Evolutionary conservation across 2,329 filamentous ascomycete genomes (phyloP).

Genomic region (Fusarium incarnatum): DNA sequence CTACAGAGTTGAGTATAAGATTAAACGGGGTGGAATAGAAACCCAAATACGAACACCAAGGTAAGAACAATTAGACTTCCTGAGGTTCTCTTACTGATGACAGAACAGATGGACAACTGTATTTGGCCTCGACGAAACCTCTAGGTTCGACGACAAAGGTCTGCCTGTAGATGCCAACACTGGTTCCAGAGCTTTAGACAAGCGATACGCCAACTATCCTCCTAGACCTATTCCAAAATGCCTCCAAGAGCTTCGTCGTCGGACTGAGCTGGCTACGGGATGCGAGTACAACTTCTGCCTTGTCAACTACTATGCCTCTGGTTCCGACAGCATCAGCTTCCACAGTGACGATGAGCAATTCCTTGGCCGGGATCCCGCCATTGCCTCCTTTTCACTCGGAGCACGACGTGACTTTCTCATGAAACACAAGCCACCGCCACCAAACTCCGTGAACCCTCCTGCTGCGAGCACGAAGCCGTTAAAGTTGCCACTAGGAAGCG

Average conservation of each 20-base stretch:
- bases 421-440: slow-evolving; percentile 76
- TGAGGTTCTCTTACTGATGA: slow-evolving; percentile 1
- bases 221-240: slow-evolving; percentile 79
- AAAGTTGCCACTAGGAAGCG: slow-evolving; percentile 68
- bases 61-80: slow-evolving; percentile 43
- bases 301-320: slow-evolving; percentile 85
- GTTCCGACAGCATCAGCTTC: slow-evolving; percentile 80
- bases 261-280: slow-evolving; percentile 74
- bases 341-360: slow-evolving; percentile 86
- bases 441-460: slow-evolving; percentile 49
- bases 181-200: slow-evolving; percentile 58
- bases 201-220: slow-evolving; percentile 64
- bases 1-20: slow-evolving; percentile 79
- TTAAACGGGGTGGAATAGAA: slow-evolving; percentile 72
- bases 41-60: slow-evolving; percentile 70
- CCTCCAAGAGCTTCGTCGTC: slow-evolving; percentile 70
- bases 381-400: slow-evolving; percentile 80
- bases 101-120: slow-evolving; percentile 62
- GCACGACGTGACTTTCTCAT: slow-evolving; percentile 80
- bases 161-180: slow-evolving; percentile 59
- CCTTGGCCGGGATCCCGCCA: slow-evolving; percentile 74
- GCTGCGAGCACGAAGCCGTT: slow-evolving; percentile 52
- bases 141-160: slow-evolving; percentile 63
- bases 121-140: slow-evolving; percentile 71
- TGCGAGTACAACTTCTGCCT: slow-evolving; percentile 81